Evolutionary conservation across 2,329 filamentous ascomycete species (phyloP).

Genomic region (Endoconidiophora laricicola): DNA sequence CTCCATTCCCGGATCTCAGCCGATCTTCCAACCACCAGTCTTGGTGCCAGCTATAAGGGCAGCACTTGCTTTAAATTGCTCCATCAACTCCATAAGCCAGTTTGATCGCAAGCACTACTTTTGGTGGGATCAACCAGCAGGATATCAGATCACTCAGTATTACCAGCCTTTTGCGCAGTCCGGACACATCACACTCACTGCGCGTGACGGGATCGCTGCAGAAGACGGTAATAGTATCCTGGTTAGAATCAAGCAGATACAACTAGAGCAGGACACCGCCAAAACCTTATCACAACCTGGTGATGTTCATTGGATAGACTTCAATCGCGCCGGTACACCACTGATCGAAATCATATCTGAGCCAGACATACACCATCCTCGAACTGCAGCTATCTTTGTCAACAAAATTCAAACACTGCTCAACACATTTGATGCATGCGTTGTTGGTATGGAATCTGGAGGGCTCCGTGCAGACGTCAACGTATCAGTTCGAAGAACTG

Average conservation of each 20-base stretch:
- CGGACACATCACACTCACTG: slow-evolving; percentile 53
- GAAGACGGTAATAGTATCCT: slow-evolving; percentile 54
- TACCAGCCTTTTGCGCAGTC: slow-evolving; percentile 57
- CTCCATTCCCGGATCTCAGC: slow-evolving; percentile 78
- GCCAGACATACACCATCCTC: slow-evolving; percentile 73
- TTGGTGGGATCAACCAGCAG: slow-evolving; percentile 92
- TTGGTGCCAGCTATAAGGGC: slow-evolving; percentile 82
- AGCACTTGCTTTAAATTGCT: slow-evolving; percentile 67
- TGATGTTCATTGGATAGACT: slow-evolving; percentile 65
- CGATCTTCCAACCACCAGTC: slow-evolving; percentile 65
- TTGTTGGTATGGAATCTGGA: slow-evolving; percentile 82
- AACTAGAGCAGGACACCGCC: slow-evolving; percentile 95
- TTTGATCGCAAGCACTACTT: slow-evolving; percentile 99
- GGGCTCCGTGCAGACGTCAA: slow-evolving; percentile 90
- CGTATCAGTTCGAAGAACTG: slow-evolving; percentile 58
- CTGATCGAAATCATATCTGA: slow-evolving; percentile 90
- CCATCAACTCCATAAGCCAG: slow-evolving; percentile 57
- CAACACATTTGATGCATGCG: slow-evolving; percentile 66
- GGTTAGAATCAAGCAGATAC: slow-evolving; percentile 80
- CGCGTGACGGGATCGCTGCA: slow-evolving; percentile 63
- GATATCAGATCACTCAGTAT: slow-evolving; percentile 97
- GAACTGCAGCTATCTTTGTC: slow-evolving; percentile 75
- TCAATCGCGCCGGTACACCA: slow-evolving; percentile 82
- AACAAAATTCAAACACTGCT: slow-evolving; percentile 75
- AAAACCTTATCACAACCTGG: slow-evolving; percentile 72